These are phyloP conservation scores for Aspergillus asperescens DNA, from an alignment of 495 filamentous ascomycete genomes.

Conservation along the genomic window DNA sequence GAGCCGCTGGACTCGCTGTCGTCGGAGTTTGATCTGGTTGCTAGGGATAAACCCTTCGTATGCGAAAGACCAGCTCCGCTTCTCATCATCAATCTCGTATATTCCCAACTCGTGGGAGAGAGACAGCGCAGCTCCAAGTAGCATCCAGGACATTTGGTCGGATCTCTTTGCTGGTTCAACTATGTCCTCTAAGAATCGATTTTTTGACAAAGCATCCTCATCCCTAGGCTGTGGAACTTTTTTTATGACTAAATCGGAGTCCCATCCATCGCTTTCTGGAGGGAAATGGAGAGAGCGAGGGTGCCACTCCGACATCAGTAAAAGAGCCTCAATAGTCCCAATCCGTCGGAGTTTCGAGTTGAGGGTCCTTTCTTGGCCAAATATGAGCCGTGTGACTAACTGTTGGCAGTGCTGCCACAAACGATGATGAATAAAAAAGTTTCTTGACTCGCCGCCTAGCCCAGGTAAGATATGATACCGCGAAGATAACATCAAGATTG, in stretches of 20 bases:
- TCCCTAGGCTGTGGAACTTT: slow-evolving; percentile 19
- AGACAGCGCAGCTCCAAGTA: slow-evolving; percentile 47
- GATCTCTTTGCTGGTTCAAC: slow-evolving; percentile 49
- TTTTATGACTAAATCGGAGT: slow-evolving; percentile 37
- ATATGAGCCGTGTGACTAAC: slow-evolving; percentile 46
- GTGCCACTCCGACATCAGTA: slow-evolving; percentile 54
- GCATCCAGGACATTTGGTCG: slow-evolving; percentile 56
- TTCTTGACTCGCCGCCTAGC: slow-evolving; percentile 45
- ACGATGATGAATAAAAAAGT: slow-evolving; percentile 51
- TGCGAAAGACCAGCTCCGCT: slow-evolving; percentile 11
- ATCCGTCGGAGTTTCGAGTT: slow-evolving; percentile 43
- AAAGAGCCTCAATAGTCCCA: slow-evolving; percentile 48
- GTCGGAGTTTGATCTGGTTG: slow-evolving; percentile 38
- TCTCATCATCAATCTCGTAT: slow-evolving; percentile 41
- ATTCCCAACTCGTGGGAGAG: slow-evolving; percentile 48
- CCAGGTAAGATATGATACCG: slow-evolving; percentile 50
- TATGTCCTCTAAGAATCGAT: slow-evolving; percentile 43
- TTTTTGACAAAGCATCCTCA: slow-evolving; percentile 23
- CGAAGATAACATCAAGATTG: slow-evolving; percentile 52
- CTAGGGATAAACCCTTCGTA: slow-evolving; percentile 28
- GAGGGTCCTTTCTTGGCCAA: slow-evolving; percentile 47
- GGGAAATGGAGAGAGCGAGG: slow-evolving; percentile 51
- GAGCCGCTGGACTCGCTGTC: slow-evolving; percentile 42
- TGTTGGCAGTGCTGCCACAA: slow-evolving; percentile 52
- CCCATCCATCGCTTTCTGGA: slow-evolving; percentile 47